Evolutionary conservation across 202 grass and related monocot genomes (phyloP).

Genomic region (Setaria italica): DNA sequence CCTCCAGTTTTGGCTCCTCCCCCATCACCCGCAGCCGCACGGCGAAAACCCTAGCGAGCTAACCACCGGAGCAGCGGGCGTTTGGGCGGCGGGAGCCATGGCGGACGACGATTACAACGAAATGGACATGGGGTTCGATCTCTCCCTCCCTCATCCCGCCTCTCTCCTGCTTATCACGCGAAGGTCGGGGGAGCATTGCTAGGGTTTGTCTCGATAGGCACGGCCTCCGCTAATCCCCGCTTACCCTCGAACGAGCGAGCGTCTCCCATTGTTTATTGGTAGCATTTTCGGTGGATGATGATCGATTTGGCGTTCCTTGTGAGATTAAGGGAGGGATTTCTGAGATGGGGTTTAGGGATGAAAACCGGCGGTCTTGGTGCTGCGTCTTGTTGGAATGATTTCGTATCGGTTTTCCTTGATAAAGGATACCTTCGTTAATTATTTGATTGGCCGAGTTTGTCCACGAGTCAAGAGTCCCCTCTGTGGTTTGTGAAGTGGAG

Average conservation of each 20-base stretch:
- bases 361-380: not conserved
- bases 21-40: not conserved
- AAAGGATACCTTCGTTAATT: not conserved
- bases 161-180: not conserved
- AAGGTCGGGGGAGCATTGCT: not conserved
- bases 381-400: not conserved
- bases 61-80: constrained; percentile 14
- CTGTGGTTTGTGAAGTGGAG: not conserved
- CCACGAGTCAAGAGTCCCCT: not conserved
- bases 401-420: not conserved
- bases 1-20: not conserved
- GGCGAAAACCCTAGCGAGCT: constrained; percentile 42
- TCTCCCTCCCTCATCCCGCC: not conserved
- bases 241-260: not conserved
- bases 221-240: not conserved
- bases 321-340: not conserved
- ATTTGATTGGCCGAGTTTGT: not conserved
- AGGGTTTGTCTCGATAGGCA: constrained; percentile 36
- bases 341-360: constrained; percentile 3
- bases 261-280: not conserved
- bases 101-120: constrained; percentile 88
- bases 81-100: constrained; percentile 49
- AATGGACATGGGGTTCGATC: constrained; percentile 54
- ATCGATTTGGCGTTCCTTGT: not conserved
- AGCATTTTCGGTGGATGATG: not conserved